Evolutionary conservation across 257 asterid species (phyloP).

Genomic region (Nicotiana obtusifolia): DNA sequence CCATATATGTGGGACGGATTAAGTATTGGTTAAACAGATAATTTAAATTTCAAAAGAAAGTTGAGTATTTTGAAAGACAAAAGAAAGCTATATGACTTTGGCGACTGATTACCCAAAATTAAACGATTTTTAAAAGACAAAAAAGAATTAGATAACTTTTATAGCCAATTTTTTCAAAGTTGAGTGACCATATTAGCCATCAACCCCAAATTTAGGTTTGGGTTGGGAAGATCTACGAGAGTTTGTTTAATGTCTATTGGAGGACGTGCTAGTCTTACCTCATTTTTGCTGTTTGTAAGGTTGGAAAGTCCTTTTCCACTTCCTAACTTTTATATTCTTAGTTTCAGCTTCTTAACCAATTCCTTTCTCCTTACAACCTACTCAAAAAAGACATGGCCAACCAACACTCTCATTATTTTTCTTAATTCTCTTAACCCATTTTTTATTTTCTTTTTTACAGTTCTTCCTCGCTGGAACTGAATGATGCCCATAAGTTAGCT

Average conservation of each 20-base stretch:
- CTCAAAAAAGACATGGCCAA: slow-evolving; percentile 35
- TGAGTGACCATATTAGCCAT: too few species aligned
- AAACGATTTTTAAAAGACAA: too few species aligned
- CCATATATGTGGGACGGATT: too few species aligned
- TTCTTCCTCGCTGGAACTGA: not conserved
- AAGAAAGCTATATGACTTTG: too few species aligned
- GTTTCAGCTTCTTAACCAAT: slow-evolving; percentile 11
- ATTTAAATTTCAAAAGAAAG: too few species aligned
- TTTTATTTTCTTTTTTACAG: not conserved
- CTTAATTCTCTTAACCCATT: not conserved
- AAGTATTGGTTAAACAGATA: too few species aligned
- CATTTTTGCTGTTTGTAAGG: slow-evolving; percentile 58
- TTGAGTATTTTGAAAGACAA: too few species aligned
- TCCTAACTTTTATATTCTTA: slow-evolving; percentile 41
- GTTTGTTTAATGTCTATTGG: not conserved
- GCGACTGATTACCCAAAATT: too few species aligned
- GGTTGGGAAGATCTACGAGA: not conserved
- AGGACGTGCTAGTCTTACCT: slow-evolving; percentile 45
- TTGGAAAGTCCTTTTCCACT: slow-evolving; percentile 76
- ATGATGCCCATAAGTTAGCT: slow-evolving; percentile 1
- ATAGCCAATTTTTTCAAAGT: too few species aligned
- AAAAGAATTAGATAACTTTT: too few species aligned
- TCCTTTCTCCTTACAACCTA: slow-evolving; percentile 28
- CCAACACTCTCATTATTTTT: slow-evolving; percentile 10
- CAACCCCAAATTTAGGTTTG: too few species aligned